Base-by-base conservation (phyloP, 2,329 filamentous ascomycete species). In the Thelonectria rubi region DNA sequence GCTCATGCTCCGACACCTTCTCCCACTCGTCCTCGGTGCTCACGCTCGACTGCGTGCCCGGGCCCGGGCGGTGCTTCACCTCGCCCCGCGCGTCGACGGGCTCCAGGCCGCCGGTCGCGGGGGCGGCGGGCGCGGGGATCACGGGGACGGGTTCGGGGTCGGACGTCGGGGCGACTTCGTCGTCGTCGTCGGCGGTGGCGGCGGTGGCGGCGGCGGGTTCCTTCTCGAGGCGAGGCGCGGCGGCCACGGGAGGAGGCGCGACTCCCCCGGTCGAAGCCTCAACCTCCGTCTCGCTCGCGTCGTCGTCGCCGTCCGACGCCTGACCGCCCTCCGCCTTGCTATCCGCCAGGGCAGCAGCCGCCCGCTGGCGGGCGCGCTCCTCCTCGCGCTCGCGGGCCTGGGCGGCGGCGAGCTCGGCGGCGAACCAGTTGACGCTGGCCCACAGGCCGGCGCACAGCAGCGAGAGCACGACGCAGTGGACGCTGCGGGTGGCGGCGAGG, bases 11-110 rank as follows among this genome's bases (percentile, higher is more conserved):
- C 20, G 92, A 93, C 4, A 98, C 91, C 82, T 95, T 96, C 81
- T 97, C 94, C 94, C 94, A 98, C 79, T 98, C 94, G 73, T 94
- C 94, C 79, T 98, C 94, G 5, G 94, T 97, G 78, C 93, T 94
- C 18, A 77, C 83, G 54, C 84, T 82, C 47, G 85, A 88, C 75
- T 83, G 86, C 21, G 79, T 81, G 39, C 81, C 82, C 52, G 78
- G 58, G 14, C 62, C 64, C 48, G 80, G 70, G 47, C 82, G 80
- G 52, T 80, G 81, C 77, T 84, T 87, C 66, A 87, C 73, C 65
- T 84, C 77, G 55, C 81, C 82, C 15, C 69, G 68, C 55, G 71
- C 65, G 69, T 81, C 79, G 20, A 76, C 69, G 14, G 77, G 70
- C 72, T 84, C 79, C n/a, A 81, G 76, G 62, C 81, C 82, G 21